These are phyloP conservation scores for Tillandsia leiboldiana DNA, from an alignment of 176 grass and related monocot genomes.

Conservation along the genomic window DNA sequence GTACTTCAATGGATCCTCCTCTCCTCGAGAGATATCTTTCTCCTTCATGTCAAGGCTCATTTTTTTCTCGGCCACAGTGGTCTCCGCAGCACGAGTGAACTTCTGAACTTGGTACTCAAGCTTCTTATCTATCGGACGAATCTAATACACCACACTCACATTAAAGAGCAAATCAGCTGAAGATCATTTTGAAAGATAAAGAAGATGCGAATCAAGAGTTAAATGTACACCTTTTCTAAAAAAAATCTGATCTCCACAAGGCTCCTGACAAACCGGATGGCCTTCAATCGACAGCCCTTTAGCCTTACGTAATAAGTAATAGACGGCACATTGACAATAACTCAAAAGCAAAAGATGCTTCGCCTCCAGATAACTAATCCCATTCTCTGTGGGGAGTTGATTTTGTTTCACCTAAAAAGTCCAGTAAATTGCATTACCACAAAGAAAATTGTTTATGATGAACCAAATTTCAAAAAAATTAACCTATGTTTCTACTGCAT, in stretches of 20 bases:
- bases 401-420: constrained; percentile 44
- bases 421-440: not conserved
- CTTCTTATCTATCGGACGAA: constrained; percentile 90
- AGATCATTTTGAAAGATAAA: not conserved
- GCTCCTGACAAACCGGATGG: constrained; percentile 53
- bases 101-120: constrained; percentile 85
- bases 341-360: constrained; percentile 70
- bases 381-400: constrained; percentile 52
- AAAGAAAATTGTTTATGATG: not conserved
- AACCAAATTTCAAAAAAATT: constrained; percentile 12
- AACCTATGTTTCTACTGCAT: not conserved
- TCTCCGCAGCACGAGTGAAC: constrained; percentile 50
- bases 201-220: not conserved
- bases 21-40: constrained; percentile 26
- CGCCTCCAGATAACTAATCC: constrained; percentile 71
- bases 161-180: not conserved
- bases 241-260: constrained; percentile 78
- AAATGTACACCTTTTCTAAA: constrained; percentile 62
- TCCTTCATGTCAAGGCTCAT: constrained; percentile 21
- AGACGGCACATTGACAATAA: constrained; percentile 77
- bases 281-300: constrained; percentile 64
- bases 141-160: constrained; percentile 22
- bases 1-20: constrained; percentile 56
- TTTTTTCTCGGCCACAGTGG: constrained; percentile 26
- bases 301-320: constrained; percentile 76